Percentiles rank a stretch among this genome's conserved stretches.
Evolutionary conservation across 148 eudicot species (phyloP).

Genomic region (Fagopyrum esculentum): DNA sequence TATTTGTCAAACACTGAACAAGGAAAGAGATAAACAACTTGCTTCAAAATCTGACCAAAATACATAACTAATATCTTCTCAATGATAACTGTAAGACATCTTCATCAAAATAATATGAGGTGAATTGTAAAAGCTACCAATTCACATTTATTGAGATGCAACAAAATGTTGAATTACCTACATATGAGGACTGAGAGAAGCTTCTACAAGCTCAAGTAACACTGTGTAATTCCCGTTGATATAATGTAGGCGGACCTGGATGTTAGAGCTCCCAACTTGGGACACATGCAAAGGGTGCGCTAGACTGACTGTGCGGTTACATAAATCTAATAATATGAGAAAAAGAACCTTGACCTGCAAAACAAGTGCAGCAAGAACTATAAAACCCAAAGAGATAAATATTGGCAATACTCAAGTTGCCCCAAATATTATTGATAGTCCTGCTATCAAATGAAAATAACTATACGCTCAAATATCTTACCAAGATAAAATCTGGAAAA

Average conservation of each 20-base stretch:
- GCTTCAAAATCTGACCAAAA: neutral
- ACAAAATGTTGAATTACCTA: slow-evolving; percentile 40
- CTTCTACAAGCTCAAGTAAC: slow-evolving; percentile 95
- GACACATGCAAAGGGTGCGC: slow-evolving; percentile 87
- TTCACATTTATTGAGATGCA: slow-evolving; percentile 1
- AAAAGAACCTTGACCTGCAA: slow-evolving; percentile 91
- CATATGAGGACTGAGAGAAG: slow-evolving; percentile 99
- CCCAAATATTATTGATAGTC: neutral
- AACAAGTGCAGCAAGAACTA: slow-evolving; percentile 1
- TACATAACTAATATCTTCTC: neutral
- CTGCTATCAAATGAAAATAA: neutral
- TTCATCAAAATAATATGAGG: neutral
- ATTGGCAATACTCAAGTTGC: neutral
- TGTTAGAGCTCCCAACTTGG: slow-evolving; percentile 82
- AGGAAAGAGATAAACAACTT: too few relatives aligned
- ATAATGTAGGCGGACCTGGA: slow-evolving; percentile 88
- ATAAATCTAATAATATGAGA: slow-evolving; percentile 88
- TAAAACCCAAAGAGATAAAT: neutral
- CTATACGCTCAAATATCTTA: neutral
- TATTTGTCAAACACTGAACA: too few relatives aligned
- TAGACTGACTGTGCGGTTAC: slow-evolving; percentile 71
- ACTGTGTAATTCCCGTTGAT: slow-evolving; percentile 95
- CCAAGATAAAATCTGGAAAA: too few relatives aligned
- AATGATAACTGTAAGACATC: neutral
- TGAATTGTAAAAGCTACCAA: neutral